Percentiles rank a stretch among this genome's conserved stretches.
phyloP scores from a whole-genome alignment of 495 filamentous ascomycete genomes.

The Pseudomonodictys pantanalensis region DNA sequence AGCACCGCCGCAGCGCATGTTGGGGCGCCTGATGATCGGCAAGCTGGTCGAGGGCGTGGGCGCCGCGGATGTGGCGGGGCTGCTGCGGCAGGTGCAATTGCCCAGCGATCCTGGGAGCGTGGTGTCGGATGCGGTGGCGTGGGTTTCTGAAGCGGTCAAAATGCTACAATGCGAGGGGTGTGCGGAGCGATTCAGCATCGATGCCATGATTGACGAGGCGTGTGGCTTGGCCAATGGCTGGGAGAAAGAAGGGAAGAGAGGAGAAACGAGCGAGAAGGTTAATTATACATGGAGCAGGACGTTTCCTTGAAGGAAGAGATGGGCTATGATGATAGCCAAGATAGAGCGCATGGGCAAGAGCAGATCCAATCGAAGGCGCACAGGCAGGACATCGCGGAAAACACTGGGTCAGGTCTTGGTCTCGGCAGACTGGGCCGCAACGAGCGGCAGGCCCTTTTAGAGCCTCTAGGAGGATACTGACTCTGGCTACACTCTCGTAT shows the following conservation, averaged over 20 bases:
- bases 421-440: too few relatives aligned
- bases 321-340: background rate
- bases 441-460: too few relatives aligned
- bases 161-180: slow-evolving; percentile 9
- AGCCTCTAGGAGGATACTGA: too few relatives aligned
- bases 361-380: background rate
- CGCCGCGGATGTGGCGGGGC: background rate
- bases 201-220: slow-evolving; percentile 13
- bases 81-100: slow-evolving; percentile 4
- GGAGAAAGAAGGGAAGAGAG: background rate
- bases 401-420: too few relatives aligned
- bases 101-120: slow-evolving; percentile 1
- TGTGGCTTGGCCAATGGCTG: background rate
- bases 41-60: slow-evolving; percentile 10
- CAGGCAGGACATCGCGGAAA: background rate
- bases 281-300: slow-evolving; percentile 27
- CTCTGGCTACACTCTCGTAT: too few relatives aligned
- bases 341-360: background rate
- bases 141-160: slow-evolving; percentile 5
- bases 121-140: background rate
- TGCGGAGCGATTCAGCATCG: slow-evolving; percentile 14
- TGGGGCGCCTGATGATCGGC: slow-evolving; percentile 16
- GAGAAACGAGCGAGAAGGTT: slow-evolving; percentile 12
- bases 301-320: slow-evolving; percentile 14
- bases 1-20: background rate